These are phyloP conservation scores for Arachis hypogaea DNA, from an alignment of 306 rosid genomes.

Conservation along the genomic window DNA sequence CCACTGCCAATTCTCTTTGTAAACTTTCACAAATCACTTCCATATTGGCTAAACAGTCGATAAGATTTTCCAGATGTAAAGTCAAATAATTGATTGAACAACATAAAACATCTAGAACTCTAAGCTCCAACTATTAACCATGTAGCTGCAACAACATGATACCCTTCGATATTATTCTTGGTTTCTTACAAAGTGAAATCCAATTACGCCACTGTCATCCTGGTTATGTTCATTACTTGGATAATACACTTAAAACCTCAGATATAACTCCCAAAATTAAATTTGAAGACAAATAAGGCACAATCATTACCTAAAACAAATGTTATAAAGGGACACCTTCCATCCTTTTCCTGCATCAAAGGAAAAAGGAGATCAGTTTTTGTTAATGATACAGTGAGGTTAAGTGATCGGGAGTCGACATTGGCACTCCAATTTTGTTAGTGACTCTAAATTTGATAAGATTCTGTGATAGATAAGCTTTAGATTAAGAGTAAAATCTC, in stretches of 20 bases:
- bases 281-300: conserved; percentile 24
- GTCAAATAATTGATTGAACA: background rate
- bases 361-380: conserved; percentile 5
- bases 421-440: no score
- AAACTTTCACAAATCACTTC: background rate
- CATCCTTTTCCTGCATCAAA: conserved; percentile 62
- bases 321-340: conserved; percentile 51
- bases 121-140: conserved; percentile 19
- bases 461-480: no score
- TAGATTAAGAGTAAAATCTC: no score
- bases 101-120: conserved; percentile 8
- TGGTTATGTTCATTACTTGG: conserved; percentile 13
- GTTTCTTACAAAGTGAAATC: background rate
- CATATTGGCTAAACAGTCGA: no score
- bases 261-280: conserved; percentile 19
- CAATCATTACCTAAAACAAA: conserved; percentile 82
- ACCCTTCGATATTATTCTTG: background rate
- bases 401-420: no score
- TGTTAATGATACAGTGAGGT: no score
- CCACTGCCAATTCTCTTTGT: background rate
- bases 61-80: no score
- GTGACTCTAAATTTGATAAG: no score
- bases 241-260: background rate
- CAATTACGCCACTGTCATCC: background rate
- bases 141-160: background rate